Evolutionary conservation across 78 protist species (phyloP), one percentile per base, ranked within the genome.

Genomic region (Anaeramoeba ignava): DNA sequence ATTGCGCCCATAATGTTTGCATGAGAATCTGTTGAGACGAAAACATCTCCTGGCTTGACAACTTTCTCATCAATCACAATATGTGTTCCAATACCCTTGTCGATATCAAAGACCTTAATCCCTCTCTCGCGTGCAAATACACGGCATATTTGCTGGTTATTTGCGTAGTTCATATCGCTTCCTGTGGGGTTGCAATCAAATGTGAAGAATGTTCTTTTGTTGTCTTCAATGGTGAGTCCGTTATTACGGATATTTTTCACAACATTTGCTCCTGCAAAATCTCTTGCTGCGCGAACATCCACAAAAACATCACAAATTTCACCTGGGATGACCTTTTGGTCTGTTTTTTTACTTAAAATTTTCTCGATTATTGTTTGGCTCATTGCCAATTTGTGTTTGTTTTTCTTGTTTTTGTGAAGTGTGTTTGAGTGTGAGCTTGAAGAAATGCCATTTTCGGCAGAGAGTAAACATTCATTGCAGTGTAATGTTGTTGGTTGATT

Each of bases 1-100:
- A 54, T 54, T 54, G 73, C 73, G 73, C 73, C 73, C 73, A 54
- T 27, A 54, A 54, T 54, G 73, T 54, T 54, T 54, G 73, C 73
- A 17, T 54, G 73, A 17, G 73, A 54, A 54, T 54, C 73, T 54
- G 73, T 54, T 54, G 73, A 54, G 17, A 54, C 73, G 36, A 54
- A 17, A 17, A 54, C 17, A 27, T 54, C 36, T 27, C 73, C 73
- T 17, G 73, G 73, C 73, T 54, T 54, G 73, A 54, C 73, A 17
- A 54, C 36, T 8, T 54, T 54, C 73, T 54, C 73, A 27, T 54
- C 73, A 54, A 54, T 54, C 73, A 17, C 73, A 8, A 54, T 8
- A 54, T 54, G 73, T 17, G 73, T 54, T 17, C 73, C 73, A 17
- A 54, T 54, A 8, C 73, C 73, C 17, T 27, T 17, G 73, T 17